A percentile compares a stretch with the other conserved stretches of the same genome.
Evolutionary conservation across 2,329 filamentous ascomycete genomes (phyloP).

Genomic region (Sporothrix brasiliensis): DNA sequence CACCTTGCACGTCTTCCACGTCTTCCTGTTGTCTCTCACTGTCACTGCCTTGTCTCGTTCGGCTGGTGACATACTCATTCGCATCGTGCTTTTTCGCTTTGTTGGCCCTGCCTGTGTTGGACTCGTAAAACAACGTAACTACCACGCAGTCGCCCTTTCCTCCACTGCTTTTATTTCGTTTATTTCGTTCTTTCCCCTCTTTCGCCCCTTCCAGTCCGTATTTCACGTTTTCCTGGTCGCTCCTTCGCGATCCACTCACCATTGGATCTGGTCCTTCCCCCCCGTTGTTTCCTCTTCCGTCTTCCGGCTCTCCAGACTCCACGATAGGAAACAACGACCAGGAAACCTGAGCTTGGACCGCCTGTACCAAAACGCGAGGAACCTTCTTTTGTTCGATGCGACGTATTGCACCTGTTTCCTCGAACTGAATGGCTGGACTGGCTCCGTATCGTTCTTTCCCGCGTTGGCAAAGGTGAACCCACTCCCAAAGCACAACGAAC

Average conservation of each 20-base stretch:
- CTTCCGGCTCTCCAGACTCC: conserved; percentile 22
- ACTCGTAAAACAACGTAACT: conserved; percentile 1
- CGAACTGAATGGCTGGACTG: background rate
- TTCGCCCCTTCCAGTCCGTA: background rate
- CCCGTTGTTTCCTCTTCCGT: conserved; percentile 14
- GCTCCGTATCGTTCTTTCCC: conserved; percentile 22
- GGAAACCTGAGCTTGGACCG: conserved; percentile 26
- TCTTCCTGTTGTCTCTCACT: background rate
- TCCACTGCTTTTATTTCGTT: background rate
- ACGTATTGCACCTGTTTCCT: too few species aligned
- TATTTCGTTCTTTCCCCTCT: background rate
- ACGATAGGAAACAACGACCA: conserved; percentile 20
- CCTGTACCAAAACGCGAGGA: conserved; percentile 17
- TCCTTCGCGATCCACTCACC: background rate
- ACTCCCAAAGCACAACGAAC: background rate
- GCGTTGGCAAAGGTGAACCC: background rate
- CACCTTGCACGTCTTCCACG: background rate
- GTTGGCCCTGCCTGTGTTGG: background rate
- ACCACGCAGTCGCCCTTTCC: background rate
- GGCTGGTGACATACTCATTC: conserved; percentile 2
- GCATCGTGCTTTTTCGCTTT: conserved; percentile 12
- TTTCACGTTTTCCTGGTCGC: conserved; percentile 5
- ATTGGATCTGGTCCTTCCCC: background rate
- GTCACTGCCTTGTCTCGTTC: conserved; percentile 10
- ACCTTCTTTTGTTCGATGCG: background rate